Conservation (phyloP, 805 yeast species). For the Hemisphaericaspora nanyangensis region DNA sequence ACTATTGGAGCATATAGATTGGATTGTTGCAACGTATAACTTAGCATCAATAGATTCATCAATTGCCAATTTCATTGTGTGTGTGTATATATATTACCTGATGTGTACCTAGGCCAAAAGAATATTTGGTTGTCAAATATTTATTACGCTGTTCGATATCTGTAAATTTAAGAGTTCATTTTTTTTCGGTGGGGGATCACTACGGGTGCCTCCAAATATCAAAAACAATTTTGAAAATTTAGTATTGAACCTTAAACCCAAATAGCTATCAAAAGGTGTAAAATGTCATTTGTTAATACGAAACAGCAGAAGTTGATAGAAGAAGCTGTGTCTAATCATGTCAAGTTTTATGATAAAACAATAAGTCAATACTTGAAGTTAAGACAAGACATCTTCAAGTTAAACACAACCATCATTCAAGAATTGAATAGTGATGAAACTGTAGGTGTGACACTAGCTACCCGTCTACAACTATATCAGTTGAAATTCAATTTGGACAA, state of each 20-base stretch:
- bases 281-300: conserved; percentile 27
- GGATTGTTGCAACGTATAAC: conserved; percentile 3
- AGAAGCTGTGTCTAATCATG: conserved; percentile 23
- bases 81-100: too few relatives aligned
- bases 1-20: background rate
- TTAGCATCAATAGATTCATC: conserved; percentile 3
- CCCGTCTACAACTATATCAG: conserved; percentile 15
- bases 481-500: conserved; percentile 28
- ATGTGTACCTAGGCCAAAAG: too few relatives aligned
- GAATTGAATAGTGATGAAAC: conserved; percentile 8
- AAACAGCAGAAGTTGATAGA: conserved; percentile 34
- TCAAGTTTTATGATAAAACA: conserved; percentile 30
- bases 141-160: too few relatives aligned
- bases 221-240: too few relatives aligned
- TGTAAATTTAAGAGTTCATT: too few relatives aligned
- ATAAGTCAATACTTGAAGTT: conserved; percentile 29
- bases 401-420: conserved; percentile 9
- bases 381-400: conserved; percentile 27
- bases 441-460: conserved; percentile 9
- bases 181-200: too few relatives aligned
- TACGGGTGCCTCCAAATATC: too few relatives aligned
- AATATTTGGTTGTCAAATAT: too few relatives aligned
- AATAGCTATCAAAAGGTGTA: too few relatives aligned
- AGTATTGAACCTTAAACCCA: too few relatives aligned
- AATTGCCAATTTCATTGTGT: background rate